Percentiles rank a stretch among this genome's conserved stretches.
Evolutionary conservation across 2,329 filamentous ascomycete species (phyloP).

Genomic region (Claviceps monticola): DNA sequence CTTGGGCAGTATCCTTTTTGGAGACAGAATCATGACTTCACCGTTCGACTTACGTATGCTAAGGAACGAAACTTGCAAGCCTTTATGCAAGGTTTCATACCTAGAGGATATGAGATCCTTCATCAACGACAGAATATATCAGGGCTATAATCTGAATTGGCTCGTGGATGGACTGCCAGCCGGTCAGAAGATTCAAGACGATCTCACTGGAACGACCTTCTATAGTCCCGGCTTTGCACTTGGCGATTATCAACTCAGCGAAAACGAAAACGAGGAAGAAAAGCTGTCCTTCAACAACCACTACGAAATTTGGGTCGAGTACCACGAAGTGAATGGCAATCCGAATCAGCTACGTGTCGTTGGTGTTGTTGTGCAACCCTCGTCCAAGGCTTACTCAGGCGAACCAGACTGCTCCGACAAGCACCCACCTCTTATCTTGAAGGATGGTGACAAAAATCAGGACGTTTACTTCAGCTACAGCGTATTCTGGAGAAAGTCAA

Average conservation of each 20-base stretch:
- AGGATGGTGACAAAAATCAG: conserved; percentile 37
- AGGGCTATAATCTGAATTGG: conserved; percentile 91
- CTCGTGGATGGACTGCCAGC: conserved; percentile 88
- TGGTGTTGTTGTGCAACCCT: conserved; percentile 76
- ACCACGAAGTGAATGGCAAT: conserved; percentile 61
- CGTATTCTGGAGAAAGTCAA: conserved; percentile 73
- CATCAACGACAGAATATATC: conserved; percentile 66
- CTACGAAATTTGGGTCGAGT: conserved; percentile 87
- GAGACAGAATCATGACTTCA: conserved; percentile 94
- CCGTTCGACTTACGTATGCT: conserved; percentile 82
- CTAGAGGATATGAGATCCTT: conserved; percentile 57
- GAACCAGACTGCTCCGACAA: conserved; percentile 49
- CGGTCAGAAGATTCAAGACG: conserved; percentile 68
- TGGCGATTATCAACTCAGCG: conserved; percentile 38
- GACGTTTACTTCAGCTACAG: conserved; percentile 80
- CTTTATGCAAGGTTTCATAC: conserved; percentile 55
- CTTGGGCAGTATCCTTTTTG: conserved; percentile 90
- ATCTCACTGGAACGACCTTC: conserved; percentile 62
- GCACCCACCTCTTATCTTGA: conserved; percentile 47
- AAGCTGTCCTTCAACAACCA: conserved; percentile 73
- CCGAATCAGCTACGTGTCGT: conserved; percentile 71
- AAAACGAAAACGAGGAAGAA: conserved; percentile 37
- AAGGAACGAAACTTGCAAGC: conserved; percentile 75
- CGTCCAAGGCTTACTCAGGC: conserved; percentile 48
- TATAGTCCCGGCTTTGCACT: conserved; percentile 72